Base-by-base conservation (phyloP, 164 flowering plant genomes). In the Sedum album region DNA sequence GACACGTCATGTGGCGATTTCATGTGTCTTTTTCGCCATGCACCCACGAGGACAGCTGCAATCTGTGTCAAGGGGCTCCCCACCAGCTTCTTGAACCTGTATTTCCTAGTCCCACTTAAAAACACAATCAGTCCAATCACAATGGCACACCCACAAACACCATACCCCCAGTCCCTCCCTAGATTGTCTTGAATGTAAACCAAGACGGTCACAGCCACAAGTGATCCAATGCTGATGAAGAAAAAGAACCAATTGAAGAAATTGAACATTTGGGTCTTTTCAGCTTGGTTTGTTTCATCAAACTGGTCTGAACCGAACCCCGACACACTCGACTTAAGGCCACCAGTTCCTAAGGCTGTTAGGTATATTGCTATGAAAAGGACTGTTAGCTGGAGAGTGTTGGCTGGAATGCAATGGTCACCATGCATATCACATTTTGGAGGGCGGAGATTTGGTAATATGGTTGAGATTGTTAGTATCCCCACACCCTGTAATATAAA, bases 181-280 rank as follows among this genome's bases (percentile, higher is more conserved):
- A 83, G 4, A 71, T 91, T 82, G 66, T 91, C 97, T 69, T 94
- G 96, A 3, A 94, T 55, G 61, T 55, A 55, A 10, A 55, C 61
- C 61, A 55, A 14, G 4, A 55, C 18, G 18, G 61, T 55, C 14
- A 94, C 96, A 0, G 99, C 97, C 0, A 44, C 49, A 0, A 94
- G 84, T 1, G 97, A 82, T 2, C 99, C 99, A 1, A 94, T 65
- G 79, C 80, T 91, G 36, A 94, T 87, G 75, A 90, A 78, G 83
- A 94, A 94, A 81, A 86, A 94, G 91, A 90, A 91, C 93, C 96
- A 90, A 71, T 84, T 86, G 85, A 94, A 91, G 86, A 94, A 94
- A 17, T 64, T 81, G 13, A 68, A 63, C 96, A 91, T 91, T 31
- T 79, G 81, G 18, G 33, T 13, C 39, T 73, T 78, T 68, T 91